Percentiles rank a stretch among this genome's conserved stretches.
Conservation (phyloP, 148 eudicot species). For the Simmondsia chinensis region DNA sequence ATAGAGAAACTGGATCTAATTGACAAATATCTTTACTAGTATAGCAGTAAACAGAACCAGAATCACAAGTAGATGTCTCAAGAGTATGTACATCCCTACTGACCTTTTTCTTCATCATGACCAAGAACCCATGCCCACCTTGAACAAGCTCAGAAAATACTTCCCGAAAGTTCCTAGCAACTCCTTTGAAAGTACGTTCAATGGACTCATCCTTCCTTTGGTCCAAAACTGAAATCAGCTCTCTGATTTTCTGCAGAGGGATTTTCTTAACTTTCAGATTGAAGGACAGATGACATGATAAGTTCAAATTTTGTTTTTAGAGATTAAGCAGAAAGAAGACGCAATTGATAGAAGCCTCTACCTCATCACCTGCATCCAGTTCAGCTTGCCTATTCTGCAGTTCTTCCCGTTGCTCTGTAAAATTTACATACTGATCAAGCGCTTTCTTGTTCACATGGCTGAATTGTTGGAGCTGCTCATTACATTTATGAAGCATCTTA, state of each 20-base stretch:
- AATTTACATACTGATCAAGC: slow-evolving; percentile 93
- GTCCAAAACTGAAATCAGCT: slow-evolving; percentile 81
- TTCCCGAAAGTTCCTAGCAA: slow-evolving; percentile 95
- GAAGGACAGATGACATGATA: not conserved
- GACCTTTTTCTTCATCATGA: slow-evolving; percentile 99
- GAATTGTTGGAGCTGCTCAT: slow-evolving; percentile 86
- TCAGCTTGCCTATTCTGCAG: slow-evolving; percentile 95
- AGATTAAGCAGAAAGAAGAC: slow-evolving; percentile 6
- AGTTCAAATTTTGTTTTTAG: no score
- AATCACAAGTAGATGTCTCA: not conserved
- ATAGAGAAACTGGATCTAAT: no score
- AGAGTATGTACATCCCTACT: slow-evolving; percentile 6
- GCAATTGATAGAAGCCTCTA: slow-evolving; percentile 11
- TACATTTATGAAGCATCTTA: slow-evolving; percentile 88
- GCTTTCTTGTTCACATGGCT: slow-evolving; percentile 99
- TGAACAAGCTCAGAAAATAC: slow-evolving; percentile 97
- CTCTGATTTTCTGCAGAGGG: slow-evolving; percentile 96
- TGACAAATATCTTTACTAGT: no score
- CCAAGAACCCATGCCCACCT: slow-evolving; percentile 92
- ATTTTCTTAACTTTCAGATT: no score
- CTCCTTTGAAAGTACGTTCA: slow-evolving; percentile 98
- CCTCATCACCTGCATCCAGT: slow-evolving; percentile 98
- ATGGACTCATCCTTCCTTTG: slow-evolving; percentile 95
- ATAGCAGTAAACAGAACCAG: no score
- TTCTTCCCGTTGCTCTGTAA: slow-evolving; percentile 96